phyloP scores from a whole-genome alignment of 1,284 basidiomycete species.

The Cryptococcus wingfieldii region DNA sequence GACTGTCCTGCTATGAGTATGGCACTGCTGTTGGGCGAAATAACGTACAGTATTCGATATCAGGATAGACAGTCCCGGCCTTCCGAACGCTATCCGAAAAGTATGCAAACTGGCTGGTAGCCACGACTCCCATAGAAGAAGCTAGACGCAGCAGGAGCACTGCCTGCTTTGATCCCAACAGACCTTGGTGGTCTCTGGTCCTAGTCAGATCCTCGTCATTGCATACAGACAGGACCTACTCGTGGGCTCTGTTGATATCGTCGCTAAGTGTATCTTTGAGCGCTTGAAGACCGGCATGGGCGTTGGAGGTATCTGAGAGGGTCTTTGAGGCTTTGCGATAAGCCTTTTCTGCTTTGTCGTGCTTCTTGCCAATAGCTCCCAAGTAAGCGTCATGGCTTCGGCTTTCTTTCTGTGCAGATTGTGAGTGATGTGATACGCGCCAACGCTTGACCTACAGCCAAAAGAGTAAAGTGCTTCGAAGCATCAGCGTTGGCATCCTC shows the following conservation, averaged over 20 bases:
- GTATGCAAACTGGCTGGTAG: slow-evolving; percentile 4
- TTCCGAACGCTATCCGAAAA: slow-evolving; percentile 14
- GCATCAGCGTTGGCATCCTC: slow-evolving; percentile 25
- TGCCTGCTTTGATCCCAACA: slow-evolving; percentile 14
- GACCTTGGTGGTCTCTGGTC: slow-evolving; percentile 3
- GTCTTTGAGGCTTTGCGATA: slow-evolving; percentile 28
- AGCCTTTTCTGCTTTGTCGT: slow-evolving; percentile 30
- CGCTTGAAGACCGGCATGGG: slow-evolving; percentile 20
- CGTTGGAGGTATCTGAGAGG: slow-evolving; percentile 18
- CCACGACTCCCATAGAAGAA: slow-evolving; percentile 6
- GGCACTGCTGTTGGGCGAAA: too few relatives aligned
- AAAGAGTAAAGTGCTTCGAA: slow-evolving; percentile 24
- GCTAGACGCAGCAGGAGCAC: slow-evolving; percentile 11
- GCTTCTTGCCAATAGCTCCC: slow-evolving; percentile 20
- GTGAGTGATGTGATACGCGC: not conserved
- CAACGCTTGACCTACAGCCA: slow-evolving; percentile 19
- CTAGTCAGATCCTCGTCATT: too few relatives aligned
- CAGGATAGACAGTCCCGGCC: slow-evolving; percentile 4
- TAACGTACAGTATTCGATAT: slow-evolving; percentile 20
- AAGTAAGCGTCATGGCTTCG: slow-evolving; percentile 28
- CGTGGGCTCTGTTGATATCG: slow-evolving; percentile 21
- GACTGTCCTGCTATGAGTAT: slow-evolving; percentile 6
- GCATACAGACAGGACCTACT: slow-evolving; percentile 7
- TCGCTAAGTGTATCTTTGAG: slow-evolving; percentile 21
- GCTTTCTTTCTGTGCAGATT: slow-evolving; percentile 18